Base-by-base conservation (phyloP, 2,329 filamentous ascomycete genomes). In the Cordyceps farinosa region DNA sequence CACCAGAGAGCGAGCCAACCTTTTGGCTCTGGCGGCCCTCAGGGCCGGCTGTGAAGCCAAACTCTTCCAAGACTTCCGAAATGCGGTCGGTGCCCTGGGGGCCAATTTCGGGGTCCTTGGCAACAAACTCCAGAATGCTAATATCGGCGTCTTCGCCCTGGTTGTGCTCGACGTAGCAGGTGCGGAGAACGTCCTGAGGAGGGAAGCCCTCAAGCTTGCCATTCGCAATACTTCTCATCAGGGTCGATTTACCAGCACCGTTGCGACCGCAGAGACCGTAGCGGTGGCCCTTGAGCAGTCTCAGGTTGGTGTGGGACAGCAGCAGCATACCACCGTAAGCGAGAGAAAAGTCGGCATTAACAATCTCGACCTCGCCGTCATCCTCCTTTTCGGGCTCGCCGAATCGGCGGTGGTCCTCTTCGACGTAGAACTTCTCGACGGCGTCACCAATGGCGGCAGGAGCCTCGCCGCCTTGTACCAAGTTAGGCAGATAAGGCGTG, bases 141-240 rank as follows among this genome's bases (percentile, higher is more conserved):
- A 98, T 90, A 67, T 98, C 93, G 42, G 95, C 94, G 77, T 97
- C 94, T 77, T 98, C 95, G 62, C 95, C 95, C 79, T 99, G 94
- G 80, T 98, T 98, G 82, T 99, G 95, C 81, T 99, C 95, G 50
- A 99, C 95, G 73, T 98, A 99, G 79, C 94, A 98, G 11, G 94
- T 98, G 70, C 91, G 90, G 71, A 99, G 87, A 65, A 93, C 89
- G 68, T 97, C 92, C 74, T 95, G 92, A 17, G 92, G 83, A 44
- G 95, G 95, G 80, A 99, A 99, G 9, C 95, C 95, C 77, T 99
- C 95, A 3, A 99, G 85, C 83, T 99, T 99, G 73, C 93, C 94
- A 65, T 90, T 90, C 57, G 95, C 91, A 71, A 99, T 99, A 75
- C 90, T 92, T 74, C 92, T 91, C 95, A 99, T 98, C 64, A 99